Percentiles rank a stretch among this genome's conserved stretches.
phyloP scores from a whole-genome alignment of 1,284 basidiomycete species.

The Marasmius oreades region DNA sequence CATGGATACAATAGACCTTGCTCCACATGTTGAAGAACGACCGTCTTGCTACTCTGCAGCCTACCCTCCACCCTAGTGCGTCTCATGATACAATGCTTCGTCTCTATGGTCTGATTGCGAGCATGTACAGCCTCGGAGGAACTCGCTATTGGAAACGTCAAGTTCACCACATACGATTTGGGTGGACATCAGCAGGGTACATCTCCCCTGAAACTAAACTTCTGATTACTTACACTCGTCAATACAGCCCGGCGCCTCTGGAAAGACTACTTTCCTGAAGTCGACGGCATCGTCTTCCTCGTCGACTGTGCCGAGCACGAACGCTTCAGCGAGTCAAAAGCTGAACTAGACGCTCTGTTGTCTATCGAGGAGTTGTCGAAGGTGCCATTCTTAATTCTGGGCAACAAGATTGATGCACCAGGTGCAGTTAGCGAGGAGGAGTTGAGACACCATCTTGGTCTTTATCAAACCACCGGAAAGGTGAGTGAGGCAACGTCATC shows the following conservation, averaged over 20 bases:
- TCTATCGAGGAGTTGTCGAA: slow-evolving; percentile 93
- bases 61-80: slow-evolving; percentile 97
- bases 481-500: slow-evolving; percentile 39
- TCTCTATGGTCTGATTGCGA: slow-evolving; percentile 10
- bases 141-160: slow-evolving; percentile 97
- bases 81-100: slow-evolving; percentile 11
- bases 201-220: not conserved
- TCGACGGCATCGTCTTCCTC: slow-evolving; percentile 98
- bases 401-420: slow-evolving; percentile 99
- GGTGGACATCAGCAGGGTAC: slow-evolving; percentile 96
- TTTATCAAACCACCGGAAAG: slow-evolving; percentile 99
- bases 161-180: slow-evolving; percentile 98
- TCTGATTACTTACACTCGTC: not conserved
- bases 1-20: slow-evolving; percentile 67
- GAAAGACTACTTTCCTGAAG: slow-evolving; percentile 99
- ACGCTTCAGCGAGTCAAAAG: slow-evolving; percentile 94
- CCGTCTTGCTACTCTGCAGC: slow-evolving; percentile 95
- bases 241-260: slow-evolving; percentile 89
- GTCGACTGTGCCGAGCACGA: slow-evolving; percentile 97
- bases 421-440: slow-evolving; percentile 98
- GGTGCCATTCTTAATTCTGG: slow-evolving; percentile 98
- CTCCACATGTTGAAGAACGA: slow-evolving; percentile 99
- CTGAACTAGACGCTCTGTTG: slow-evolving; percentile 93
- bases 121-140: slow-evolving; percentile 86
- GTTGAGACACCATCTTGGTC: slow-evolving; percentile 89